A percentile compares a stretch with the other conserved stretches of the same genome.
phyloP scores from a whole-genome alignment of 768 basidiomycete genomes.

The Auriscalpium microsporum region DNA sequence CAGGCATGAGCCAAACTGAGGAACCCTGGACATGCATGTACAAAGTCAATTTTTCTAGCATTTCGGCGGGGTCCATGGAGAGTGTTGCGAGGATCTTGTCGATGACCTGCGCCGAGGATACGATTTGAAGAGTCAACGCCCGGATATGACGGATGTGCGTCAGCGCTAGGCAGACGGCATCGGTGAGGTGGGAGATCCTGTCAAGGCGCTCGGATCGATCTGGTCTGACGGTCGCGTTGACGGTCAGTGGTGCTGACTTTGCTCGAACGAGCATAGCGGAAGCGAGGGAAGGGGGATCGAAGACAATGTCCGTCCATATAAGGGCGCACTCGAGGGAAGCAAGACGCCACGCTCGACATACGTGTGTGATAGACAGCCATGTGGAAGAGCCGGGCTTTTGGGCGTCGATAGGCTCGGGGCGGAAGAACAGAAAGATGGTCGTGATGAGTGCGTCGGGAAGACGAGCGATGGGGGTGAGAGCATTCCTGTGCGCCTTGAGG shows the following conservation, averaged over 20 bases:
- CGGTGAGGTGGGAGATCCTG: neutral
- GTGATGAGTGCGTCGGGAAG: conserved; percentile 8
- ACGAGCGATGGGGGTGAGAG: conserved; percentile 7
- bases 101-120: neutral
- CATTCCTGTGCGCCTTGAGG: conserved; percentile 2
- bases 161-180: conserved; percentile 5
- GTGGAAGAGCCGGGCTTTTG: neutral
- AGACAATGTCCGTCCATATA: conserved; percentile 10
- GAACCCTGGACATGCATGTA: neutral
- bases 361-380: conserved; percentile 9
- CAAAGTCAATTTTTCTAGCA: conserved; percentile 1
- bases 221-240: neutral
- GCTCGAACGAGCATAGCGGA: conserved; percentile 8
- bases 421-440: conserved; percentile 10
- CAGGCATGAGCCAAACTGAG: neutral
- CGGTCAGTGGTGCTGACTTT: conserved; percentile 4
- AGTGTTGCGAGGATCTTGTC: neutral
- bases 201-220: neutral
- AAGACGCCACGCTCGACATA: conserved; percentile 12
- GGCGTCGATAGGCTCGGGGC: neutral
- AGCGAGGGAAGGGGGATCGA: conserved; percentile 7
- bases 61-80: neutral
- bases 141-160: conserved; percentile 9
- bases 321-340: conserved; percentile 10
- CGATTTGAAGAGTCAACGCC: neutral